A percentile compares a stretch with the other conserved stretches of the same genome.
Evolutionary conservation across 805 yeast species (phyloP).

Genomic region (Ogataea paraovalis): DNA sequence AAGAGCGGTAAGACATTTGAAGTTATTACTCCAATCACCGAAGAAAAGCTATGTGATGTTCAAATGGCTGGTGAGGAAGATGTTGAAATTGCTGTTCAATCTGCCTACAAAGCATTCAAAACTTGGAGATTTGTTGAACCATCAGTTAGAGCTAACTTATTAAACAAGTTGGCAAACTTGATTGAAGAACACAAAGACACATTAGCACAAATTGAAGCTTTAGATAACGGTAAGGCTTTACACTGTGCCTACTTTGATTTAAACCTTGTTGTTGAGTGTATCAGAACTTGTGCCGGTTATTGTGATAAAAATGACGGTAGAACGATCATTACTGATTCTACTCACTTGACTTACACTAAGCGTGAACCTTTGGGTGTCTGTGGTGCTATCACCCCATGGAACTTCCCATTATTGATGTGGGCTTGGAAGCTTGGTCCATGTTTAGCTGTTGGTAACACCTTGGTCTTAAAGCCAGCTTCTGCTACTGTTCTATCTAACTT

Average conservation of each 20-base stretch:
- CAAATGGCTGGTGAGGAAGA: conserved; percentile 78
- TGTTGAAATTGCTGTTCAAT: conserved; percentile 79
- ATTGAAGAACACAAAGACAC: conserved; percentile 68
- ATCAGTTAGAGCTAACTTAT: conserved; percentile 55
- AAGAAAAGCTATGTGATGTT: conserved; percentile 62
- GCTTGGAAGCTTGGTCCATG: conserved; percentile 96
- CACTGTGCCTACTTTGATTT: conserved; percentile 72
- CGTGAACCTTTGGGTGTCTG: conserved; percentile 94
- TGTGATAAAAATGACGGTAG: conserved; percentile 84
- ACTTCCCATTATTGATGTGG: conserved; percentile 91
- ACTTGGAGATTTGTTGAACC: conserved; percentile 73
- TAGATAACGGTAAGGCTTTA: conserved; percentile 87
- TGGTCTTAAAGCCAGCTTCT: conserved; percentile 88
- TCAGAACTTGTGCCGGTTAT: conserved; percentile 87
- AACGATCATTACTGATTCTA: conserved; percentile 66
- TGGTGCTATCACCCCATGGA: conserved; percentile 97
- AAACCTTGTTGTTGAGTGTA: conserved; percentile 58
- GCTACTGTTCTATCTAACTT: conserved; percentile 88
- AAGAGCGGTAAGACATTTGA: conserved; percentile 55
- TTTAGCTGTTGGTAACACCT: conserved; percentile 83
- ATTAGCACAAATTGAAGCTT: conserved; percentile 75
- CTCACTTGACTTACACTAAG: conserved; percentile 73
- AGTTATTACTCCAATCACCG: conserved; percentile 65
- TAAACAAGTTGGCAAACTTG: conserved; percentile 72
- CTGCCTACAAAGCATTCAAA: conserved; percentile 76